A percentile compares a stretch with the other conserved stretches of the same genome.
phyloP scores from a whole-genome alignment of 176 grass and related monocot genomes.

The Triticum aestivum region IWGSC_CS_RefSeq_v2.1 NC_057794.1:340134017-340134516 shows the following conservation, averaged over 20 bases:
- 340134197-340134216: not conserved
- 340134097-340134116: no score
- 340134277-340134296: no score
- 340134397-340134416: not conserved
- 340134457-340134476: not conserved
- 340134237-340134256: not conserved
- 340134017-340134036: no score
- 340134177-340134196: not conserved
- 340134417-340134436: not conserved
- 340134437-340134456: not conserved
- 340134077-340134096: no score
- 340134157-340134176: not conserved
- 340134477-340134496: not conserved
- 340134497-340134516: not conserved
- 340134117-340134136: no score
- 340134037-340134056: no score
- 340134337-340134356: not conserved
- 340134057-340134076: no score
- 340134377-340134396: not conserved
- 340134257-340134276: no score
- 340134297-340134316: no score
- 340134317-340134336: no score
- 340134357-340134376: not conserved
- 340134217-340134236: not conserved
- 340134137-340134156: no score